These are phyloP conservation scores for Eleusine coracana DNA, from an alignment of 176 grass and related monocot genomes.

Conservation along the genomic window DNA sequence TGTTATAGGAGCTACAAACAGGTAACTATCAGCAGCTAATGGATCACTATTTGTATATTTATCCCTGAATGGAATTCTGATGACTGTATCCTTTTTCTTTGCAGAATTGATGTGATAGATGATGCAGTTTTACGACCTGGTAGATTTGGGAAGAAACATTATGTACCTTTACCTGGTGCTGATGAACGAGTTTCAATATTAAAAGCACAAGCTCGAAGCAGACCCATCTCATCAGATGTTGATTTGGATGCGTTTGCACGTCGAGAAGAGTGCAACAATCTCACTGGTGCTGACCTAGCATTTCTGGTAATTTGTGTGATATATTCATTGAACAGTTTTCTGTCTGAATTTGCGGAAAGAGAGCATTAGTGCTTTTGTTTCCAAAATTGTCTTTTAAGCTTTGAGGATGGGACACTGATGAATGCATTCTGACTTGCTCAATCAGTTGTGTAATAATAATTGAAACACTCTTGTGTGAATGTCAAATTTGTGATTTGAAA, in stretches of 20 bases:
- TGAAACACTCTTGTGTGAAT: neutral
- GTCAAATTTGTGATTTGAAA: neutral
- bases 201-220: conserved; percentile 67
- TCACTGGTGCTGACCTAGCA: conserved; percentile 78
- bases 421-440: too few relatives aligned
- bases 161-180: conserved; percentile 75
- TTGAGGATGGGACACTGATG: neutral
- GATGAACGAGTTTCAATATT: conserved; percentile 70
- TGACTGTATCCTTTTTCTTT: conserved; percentile 1
- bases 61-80: neutral
- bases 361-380: neutral
- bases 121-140: conserved; percentile 79
- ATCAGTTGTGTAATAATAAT: neutral
- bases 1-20: conserved; percentile 96
- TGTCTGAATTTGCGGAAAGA: neutral
- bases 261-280: conserved; percentile 59
- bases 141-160: conserved; percentile 79
- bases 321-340: neutral
- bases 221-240: conserved; percentile 60
- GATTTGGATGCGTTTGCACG: conserved; percentile 59
- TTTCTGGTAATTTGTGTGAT: conserved; percentile 54
- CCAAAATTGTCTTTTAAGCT: neutral
- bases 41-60: neutral
- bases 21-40: conserved; percentile 44
- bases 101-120: conserved; percentile 88